Percentiles rank a stretch among this genome's conserved stretches.
Conservation (phyloP, 768 basidiomycete genomes). For the Pholiota conissans region DNA sequence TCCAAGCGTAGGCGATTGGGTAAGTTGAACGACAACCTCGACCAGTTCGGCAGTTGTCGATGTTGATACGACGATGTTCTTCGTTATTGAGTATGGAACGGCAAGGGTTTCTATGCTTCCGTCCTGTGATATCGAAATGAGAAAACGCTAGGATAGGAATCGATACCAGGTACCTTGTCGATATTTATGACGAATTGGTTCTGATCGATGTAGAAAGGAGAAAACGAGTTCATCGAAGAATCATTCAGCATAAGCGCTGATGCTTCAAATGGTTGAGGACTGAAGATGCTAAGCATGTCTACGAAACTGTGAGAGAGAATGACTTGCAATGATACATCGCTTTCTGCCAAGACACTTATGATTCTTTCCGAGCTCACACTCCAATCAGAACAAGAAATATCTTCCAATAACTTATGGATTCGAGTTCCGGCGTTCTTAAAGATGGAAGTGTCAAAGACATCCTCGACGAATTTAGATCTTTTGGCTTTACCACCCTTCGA, state of each 20-base stretch:
- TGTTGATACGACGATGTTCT: slow-evolving; percentile 15
- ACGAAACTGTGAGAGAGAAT: no score
- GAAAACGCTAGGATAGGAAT: neutral
- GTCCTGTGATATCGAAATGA: slow-evolving; percentile 31
- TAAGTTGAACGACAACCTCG: slow-evolving; percentile 30
- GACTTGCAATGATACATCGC: slow-evolving; percentile 49
- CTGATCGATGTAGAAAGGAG: slow-evolving; percentile 53
- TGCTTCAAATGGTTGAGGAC: slow-evolving; percentile 61
- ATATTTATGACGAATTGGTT: slow-evolving; percentile 53
- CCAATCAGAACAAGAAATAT: slow-evolving; percentile 49
- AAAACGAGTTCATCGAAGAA: slow-evolving; percentile 30
- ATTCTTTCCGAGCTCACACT: slow-evolving; percentile 49
- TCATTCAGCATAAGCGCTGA: slow-evolving; percentile 37
- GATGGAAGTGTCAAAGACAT: slow-evolving; percentile 44
- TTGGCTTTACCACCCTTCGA: slow-evolving; percentile 33
- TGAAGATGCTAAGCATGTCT: slow-evolving; percentile 22
- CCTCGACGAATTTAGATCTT: slow-evolving; percentile 48
- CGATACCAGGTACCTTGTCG: slow-evolving; percentile 29
- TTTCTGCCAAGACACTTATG: slow-evolving; percentile 44
- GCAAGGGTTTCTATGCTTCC: slow-evolving; percentile 53
- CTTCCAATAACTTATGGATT: slow-evolving; percentile 41
- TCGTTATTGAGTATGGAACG: slow-evolving; percentile 38
- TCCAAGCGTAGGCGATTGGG: slow-evolving; percentile 40
- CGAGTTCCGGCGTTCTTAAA: slow-evolving; percentile 34
- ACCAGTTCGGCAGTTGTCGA: slow-evolving; percentile 20